Conservation (phyloP, 257 asterid species). For the Solanum phureja region DNA sequence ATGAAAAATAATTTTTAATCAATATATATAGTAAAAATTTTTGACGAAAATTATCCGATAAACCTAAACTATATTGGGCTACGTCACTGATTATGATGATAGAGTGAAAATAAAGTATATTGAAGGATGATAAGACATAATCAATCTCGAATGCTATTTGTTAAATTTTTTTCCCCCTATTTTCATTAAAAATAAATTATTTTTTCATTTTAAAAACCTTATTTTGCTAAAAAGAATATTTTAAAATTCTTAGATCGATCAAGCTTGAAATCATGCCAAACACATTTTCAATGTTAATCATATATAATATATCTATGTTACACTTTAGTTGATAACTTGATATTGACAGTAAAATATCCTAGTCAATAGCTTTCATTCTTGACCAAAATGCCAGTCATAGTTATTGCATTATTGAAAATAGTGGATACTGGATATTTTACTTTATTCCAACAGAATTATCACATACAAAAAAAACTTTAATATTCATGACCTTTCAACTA, state of each 20-base stretch:
- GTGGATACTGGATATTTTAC: background rate
- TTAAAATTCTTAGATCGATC: too few relatives aligned
- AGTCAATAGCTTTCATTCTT: background rate
- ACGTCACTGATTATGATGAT: background rate
- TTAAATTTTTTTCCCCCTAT: too few relatives aligned
- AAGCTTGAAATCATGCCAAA: too few relatives aligned
- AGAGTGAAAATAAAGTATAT: too few relatives aligned
- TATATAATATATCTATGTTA: background rate
- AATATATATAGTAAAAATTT: too few relatives aligned
- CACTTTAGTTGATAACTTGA: background rate
- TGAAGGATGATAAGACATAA: too few relatives aligned
- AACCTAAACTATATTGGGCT: background rate
- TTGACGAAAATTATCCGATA: background rate
- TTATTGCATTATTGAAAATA: background rate
- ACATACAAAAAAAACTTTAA: background rate
- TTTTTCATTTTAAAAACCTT: too few relatives aligned
- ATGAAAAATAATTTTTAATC: too few relatives aligned
- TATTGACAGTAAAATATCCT: background rate
- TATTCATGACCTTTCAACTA: background rate
- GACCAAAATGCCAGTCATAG: background rate
- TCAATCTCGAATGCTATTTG: background rate
- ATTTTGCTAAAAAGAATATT: too few relatives aligned
- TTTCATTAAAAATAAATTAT: too few relatives aligned
- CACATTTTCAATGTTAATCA: background rate
- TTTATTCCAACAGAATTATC: background rate